These are phyloP conservation scores for Cryptosporidium sp. DNA, from an alignment of 169 alveolate genomes.

Conservation along the genomic window DNA sequence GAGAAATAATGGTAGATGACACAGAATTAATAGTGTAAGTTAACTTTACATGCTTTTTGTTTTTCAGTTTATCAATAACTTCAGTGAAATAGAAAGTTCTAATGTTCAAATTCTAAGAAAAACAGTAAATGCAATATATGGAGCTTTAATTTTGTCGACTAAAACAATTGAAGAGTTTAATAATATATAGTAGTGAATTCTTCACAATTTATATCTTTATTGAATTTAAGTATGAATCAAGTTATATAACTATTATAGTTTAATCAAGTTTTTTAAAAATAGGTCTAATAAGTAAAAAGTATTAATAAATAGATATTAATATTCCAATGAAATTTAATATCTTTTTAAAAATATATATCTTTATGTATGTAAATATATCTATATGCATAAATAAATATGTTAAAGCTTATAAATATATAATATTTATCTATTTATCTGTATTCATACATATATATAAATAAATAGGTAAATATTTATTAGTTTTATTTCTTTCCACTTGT, in stretches of 20 bases:
- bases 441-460: too few species aligned
- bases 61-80: not conserved
- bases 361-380: too few species aligned
- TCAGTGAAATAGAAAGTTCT: slow-evolving; percentile 39
- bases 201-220: not conserved
- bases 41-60: not conserved
- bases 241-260: too few species aligned
- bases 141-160: slow-evolving; percentile 33
- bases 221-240: not conserved
- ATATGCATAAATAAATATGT: too few species aligned
- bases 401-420: too few species aligned
- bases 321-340: too few species aligned
- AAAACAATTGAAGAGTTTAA: slow-evolving; percentile 33
- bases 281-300: not conserved
- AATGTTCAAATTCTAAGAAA: slow-evolving; percentile 37
- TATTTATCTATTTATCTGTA: too few species aligned
- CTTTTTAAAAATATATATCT: too few species aligned
- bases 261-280: too few species aligned
- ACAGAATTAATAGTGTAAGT: slow-evolving; percentile 54
- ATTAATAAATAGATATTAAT: too few species aligned
- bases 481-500: not conserved
- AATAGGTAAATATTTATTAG: too few species aligned
- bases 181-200: not conserved
- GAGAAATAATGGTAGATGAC: not conserved
- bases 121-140: slow-evolving; percentile 35